Base-by-base conservation (phyloP, 352 stramenopile species). In the Phytopythium sindhum region DNA sequence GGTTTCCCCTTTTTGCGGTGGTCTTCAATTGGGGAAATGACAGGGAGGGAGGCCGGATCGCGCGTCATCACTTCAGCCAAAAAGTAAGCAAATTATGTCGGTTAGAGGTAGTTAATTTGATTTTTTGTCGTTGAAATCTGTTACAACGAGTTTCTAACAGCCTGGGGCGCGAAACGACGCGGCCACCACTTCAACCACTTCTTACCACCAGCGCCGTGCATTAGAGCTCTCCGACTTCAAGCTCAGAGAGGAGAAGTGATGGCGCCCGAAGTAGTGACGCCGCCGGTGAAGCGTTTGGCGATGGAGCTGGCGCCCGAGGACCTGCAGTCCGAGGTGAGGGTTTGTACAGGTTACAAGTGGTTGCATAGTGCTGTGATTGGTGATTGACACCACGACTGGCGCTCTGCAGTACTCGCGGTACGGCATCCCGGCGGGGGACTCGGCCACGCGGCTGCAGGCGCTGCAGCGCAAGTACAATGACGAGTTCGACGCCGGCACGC, bases 401-500 rank as follows among this genome's bases (percentile, higher is more conserved):
- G 29, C 14, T n/a, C n/a, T 11, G 0, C 60, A 91, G 82, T 88
- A 82, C 54, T 47, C 61, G 41, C 73, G 75, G 24, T 90, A 91
- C 33, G 67, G 67, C 11, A 86, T 91, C 51, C 69, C 70, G 2
- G 44, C 57, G 2, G 77, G 70, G n/a, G 83, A 91, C 56, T 35
- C 72, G 15, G 66, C 66, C 15, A 63, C 69, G 31, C 81, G 80
- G 15, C 66, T 88, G 48, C 37, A 63, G 35, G 64, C 74, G 17
- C 69, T 91, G 24, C 83, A 91, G 60, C 69, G 73, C 21, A 76
- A 66, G 54, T 91, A 89, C 63, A 76, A 89, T 47, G 75, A 89
- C 35, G 83, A 91, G 61, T 90, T 80, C 45, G 75, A 86, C 6
- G 54, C 64, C 14, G 69, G 51, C 0, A 56, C 66, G 24, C 52